phyloP scores from a whole-genome alignment of 2,329 filamentous ascomycete genomes.

The Fusarium mangiferae region DNA sequence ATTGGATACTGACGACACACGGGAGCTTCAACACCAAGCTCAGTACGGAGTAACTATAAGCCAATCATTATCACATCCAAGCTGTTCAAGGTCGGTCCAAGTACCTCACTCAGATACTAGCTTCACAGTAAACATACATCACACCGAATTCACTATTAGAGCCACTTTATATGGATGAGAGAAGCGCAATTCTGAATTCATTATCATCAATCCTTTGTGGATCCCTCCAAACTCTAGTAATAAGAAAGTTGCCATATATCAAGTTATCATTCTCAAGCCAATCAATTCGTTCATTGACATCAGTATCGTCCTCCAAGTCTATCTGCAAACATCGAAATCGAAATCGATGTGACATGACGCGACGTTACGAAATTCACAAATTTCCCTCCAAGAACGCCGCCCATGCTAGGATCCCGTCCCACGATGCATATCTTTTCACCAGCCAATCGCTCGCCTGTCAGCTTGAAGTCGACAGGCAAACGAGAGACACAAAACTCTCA shows the following conservation, averaged over 20 bases:
- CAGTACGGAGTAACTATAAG: not conserved
- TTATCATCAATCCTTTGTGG: conserved; percentile 26
- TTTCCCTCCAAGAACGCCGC: conserved; percentile 40
- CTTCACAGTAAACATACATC: not conserved
- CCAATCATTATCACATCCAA: conserved; percentile 8
- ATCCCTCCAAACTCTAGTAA: conserved; percentile 27
- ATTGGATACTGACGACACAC: not conserved
- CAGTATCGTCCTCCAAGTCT: conserved; percentile 40
- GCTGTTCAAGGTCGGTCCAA: not conserved
- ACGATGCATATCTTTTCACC: conserved; percentile 22
- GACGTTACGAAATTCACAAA: conserved; percentile 29
- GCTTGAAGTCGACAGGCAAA: not conserved
- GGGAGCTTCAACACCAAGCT: conserved; percentile 6
- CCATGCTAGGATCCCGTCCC: conserved; percentile 7
- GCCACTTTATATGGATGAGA: not conserved
- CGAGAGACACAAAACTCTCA: not conserved
- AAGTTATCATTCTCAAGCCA: conserved; percentile 28
- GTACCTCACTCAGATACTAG: not conserved
- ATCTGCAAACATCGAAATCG: conserved; percentile 38
- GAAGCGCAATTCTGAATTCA: conserved; percentile 15
- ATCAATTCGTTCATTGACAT: conserved; percentile 42
- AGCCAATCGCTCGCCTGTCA: not conserved
- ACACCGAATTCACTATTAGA: not conserved
- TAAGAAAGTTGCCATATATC: conserved; percentile 17
- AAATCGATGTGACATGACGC: conserved; percentile 38